Base-by-base conservation (phyloP, 1,139 yeast species). In the Hanseniaspora sp. region DNA sequence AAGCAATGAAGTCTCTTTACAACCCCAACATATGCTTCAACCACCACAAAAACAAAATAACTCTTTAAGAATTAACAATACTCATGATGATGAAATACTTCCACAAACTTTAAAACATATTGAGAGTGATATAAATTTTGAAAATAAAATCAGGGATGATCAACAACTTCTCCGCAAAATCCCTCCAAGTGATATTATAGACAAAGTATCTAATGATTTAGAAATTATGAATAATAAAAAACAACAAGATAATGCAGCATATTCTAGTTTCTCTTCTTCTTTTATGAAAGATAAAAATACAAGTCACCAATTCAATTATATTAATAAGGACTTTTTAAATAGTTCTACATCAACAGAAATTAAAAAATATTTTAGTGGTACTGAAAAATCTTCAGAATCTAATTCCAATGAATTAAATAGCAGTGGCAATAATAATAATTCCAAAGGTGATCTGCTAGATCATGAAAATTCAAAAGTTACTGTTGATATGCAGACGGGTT, bases 261-360 rank as follows among this genome's bases (percentile, higher is more conserved):
- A 18, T 15, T 48, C 56, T 9, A 54, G 53, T 41, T 45, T 48
- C 35, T 45, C 49, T 9, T 39, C 46, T 12, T 44, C 51, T 15
- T 45, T 39, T 15, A 48, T 48, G 53, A 39, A 54, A 18, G 53
- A 48, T 17, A 41, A 41, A 35, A 46, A 48, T 34, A 35, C 52
- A 15, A 53, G 46, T 28, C 54, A 48, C 23, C 56, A 56, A 18
- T 59, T 59, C 38, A 56, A 57, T 15, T 58, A 58, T 37, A 59
- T 59, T 17, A 59, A 59, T 40, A 56, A 40, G 33, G 61, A 59
- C 31, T 56, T 59, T 38, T 46, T 54, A 30, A 49, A 54, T 28
- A 54, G 56, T 23, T 39, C 54, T 5, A 51, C 45, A 1, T 51
- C 54, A n/a, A 44, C 39, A 1, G 54, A 51, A 12, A 51, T 51